phyloP scores from a whole-genome alignment of 495 filamentous ascomycete species.

The Tuber indicum region DNA sequence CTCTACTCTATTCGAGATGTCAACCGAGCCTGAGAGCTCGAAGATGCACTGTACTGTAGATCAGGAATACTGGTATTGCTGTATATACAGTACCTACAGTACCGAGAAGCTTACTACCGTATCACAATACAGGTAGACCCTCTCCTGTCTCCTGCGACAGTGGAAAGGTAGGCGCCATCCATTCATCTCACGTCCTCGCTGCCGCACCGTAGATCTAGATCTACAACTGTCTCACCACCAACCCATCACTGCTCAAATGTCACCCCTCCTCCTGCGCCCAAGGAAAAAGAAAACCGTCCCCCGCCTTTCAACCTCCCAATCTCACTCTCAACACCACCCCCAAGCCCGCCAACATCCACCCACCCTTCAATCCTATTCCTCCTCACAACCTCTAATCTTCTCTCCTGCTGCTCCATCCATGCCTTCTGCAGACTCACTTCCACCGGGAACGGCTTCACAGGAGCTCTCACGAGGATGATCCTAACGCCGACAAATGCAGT shows the following conservation, averaged over 20 bases:
- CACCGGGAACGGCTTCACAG: neutral
- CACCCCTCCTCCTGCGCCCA: neutral
- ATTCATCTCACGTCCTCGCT: neutral
- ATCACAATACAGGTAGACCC: neutral
- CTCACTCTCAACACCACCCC: slow-evolving; percentile 5
- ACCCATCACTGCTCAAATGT: slow-evolving; percentile 1
- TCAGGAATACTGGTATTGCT: neutral
- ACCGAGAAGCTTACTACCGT: neutral
- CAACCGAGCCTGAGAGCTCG: neutral
- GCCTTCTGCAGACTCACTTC: neutral
- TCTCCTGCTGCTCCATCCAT: neutral
- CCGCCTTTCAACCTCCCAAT: neutral
- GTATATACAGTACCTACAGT: neutral
- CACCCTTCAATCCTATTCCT: neutral
- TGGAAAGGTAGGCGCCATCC: neutral
- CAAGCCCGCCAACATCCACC: slow-evolving; percentile 2
- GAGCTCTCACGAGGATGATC: neutral
- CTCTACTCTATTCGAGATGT: neutral
- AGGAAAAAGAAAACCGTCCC: slow-evolving; percentile 4
- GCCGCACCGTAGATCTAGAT: neutral
- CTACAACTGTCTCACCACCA: neutral
- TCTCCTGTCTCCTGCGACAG: neutral
- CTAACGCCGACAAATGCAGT: neutral
- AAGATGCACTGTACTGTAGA: neutral
- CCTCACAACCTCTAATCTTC: neutral